These are phyloP conservation scores for Heliosperma pusillum DNA, from an alignment of 148 eudicot genomes.

Conservation along the genomic window DNA sequence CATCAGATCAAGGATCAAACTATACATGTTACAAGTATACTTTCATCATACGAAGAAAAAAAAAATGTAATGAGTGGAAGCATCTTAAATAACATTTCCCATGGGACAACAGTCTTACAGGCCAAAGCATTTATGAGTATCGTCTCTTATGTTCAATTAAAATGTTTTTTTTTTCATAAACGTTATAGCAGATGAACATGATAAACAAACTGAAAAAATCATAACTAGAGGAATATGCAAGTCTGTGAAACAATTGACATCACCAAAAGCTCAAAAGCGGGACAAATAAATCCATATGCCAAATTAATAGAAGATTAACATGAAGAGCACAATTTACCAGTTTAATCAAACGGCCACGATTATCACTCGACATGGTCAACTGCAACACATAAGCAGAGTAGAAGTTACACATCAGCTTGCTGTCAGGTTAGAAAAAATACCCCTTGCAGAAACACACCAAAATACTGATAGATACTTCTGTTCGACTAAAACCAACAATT, in stretches of 20 bases:
- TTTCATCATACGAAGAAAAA: no score
- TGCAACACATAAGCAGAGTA: conserved; percentile 35
- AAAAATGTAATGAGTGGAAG: no score
- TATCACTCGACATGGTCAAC: conserved; percentile 72
- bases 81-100: no score
- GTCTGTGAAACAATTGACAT: neutral
- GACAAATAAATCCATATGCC: neutral
- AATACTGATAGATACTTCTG: no score
- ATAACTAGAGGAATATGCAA: neutral
- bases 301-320: conserved; percentile 1
- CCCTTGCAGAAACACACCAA: neutral
- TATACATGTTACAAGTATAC: no score
- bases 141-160: neutral
- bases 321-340: conserved; percentile 50
- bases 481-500: no score
- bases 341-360: conserved; percentile 73
- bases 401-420: neutral
- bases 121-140: neutral
- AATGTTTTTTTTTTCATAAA: neutral
- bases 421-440: neutral
- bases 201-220: neutral
- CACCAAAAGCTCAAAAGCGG: neutral
- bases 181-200: neutral
- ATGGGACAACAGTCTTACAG: no score
- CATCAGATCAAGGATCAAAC: no score